Base-by-base conservation (phyloP, 2,329 filamentous ascomycete genomes). In the Colletotrichum australisinense region DNA sequence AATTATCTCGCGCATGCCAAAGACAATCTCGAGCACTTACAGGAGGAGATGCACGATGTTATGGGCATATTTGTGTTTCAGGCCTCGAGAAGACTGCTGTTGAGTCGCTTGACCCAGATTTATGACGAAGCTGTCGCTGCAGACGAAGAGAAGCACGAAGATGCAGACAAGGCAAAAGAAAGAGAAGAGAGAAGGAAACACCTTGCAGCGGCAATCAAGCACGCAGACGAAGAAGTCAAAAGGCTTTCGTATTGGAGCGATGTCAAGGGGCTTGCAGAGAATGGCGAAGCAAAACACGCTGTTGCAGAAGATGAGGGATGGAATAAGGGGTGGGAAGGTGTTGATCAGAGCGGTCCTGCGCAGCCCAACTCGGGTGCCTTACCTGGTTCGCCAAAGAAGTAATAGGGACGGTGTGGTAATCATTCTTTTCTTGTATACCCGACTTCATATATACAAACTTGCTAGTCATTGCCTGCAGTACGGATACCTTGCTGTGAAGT, bases 41-140 rank as follows among this genome's bases (percentile, higher is more conserved):
- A 93, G 74, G 88, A 93, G 68, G 88, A 92, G 80, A 96, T 98
- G 88, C 93, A 94, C 68, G 91, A 95, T 57, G 93, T 98, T 76
- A 95, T 98, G 95, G 87, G 91, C 0, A 87, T 93, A 71, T 94
- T 98, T 78, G 88, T 99, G 24, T 99, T 98, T 80, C 96, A 98
- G 81, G 92, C 93, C 22, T 98, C 95, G 2, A 90, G 95, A 28
- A 91, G 93, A 74, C 90, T 95, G 70, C 87, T 98, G 4, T 86
- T 98, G 19, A 87, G 90, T 22, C 89, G 91, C 63, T 85, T 99
- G 59, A 91, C 91, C 77, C 84, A 89, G n/a, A 86, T 90, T 14
- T 87, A 93, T 75, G 88, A 93, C 60, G 84, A 88, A 87, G 67
- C 67, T n/a, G 82, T 86, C 69, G 83, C 85, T 38, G 86, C 89